Percentiles rank a stretch among this genome's conserved stretches.
These are phyloP conservation scores for Misopates orontium DNA, from an alignment of 257 asterid genomes.

Conservation along the genomic window DNA sequence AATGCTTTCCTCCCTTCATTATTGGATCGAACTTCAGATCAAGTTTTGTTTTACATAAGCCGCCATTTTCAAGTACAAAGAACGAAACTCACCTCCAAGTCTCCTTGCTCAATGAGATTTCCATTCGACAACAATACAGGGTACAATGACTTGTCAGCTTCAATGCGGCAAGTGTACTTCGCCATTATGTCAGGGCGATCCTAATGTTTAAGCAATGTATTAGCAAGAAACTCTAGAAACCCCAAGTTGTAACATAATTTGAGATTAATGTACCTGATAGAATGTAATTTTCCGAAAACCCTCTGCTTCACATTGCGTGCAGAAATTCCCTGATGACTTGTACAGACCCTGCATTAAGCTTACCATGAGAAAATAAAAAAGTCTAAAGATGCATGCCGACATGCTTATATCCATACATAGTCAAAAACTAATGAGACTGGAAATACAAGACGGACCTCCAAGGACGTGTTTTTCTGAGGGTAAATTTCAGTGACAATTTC, in stretches of 20 bases:
- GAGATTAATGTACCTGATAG: constrained; percentile 62
- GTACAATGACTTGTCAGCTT: constrained; percentile 85
- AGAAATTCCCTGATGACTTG: constrained; percentile 88
- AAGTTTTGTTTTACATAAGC: background rate
- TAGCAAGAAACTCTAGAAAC: constrained; percentile 27
- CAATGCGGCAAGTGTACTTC: constrained; percentile 83
- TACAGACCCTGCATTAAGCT: constrained; percentile 77
- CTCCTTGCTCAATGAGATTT: constrained; percentile 85
- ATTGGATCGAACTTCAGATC: constrained; percentile 19
- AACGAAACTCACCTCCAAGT: constrained; percentile 62
- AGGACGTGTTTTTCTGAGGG: constrained; percentile 88
- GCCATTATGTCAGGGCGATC: constrained; percentile 99
- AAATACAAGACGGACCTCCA: constrained; percentile 51
- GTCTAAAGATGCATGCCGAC: background rate
- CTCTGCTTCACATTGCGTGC: constrained; percentile 99
- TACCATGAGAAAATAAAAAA: background rate
- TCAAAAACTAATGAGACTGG: too few species aligned
- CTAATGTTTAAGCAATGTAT: constrained; percentile 37
- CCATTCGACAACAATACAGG: constrained; percentile 92
- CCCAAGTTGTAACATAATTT: constrained; percentile 1
- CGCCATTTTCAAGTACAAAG: background rate
- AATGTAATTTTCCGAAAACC: constrained; percentile 93
- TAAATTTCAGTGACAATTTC: constrained; percentile 82
- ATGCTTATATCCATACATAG: too few species aligned
- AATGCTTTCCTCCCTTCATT: constrained; percentile 76